Evolutionary conservation across 495 filamentous ascomycete genomes (phyloP).

Genomic region (Hypoxylon perforatum): DNA sequence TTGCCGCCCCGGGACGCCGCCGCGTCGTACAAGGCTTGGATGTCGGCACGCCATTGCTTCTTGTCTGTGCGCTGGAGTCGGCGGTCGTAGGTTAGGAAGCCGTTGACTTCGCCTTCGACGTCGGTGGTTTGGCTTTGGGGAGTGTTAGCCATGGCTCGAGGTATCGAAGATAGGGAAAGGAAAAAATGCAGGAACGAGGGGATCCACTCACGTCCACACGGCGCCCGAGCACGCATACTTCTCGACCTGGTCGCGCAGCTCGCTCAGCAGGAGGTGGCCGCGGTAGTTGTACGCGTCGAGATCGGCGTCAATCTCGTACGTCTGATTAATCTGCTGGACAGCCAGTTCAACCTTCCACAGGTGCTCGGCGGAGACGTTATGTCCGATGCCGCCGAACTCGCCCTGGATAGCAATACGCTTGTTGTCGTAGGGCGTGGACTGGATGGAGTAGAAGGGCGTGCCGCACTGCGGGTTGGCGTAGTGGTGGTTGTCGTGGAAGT

Average conservation of each 20-base stretch:
- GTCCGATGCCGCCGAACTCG: slow-evolving; percentile 74
- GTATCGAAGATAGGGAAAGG: background rate
- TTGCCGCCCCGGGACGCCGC: slow-evolving; percentile 47
- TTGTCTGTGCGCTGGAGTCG: slow-evolving; percentile 62
- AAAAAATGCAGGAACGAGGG: background rate
- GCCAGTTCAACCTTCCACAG: slow-evolving; percentile 69
- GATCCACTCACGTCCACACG: slow-evolving; percentile 46
- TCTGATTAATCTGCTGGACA: slow-evolving; percentile 68
- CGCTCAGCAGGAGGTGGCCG: slow-evolving; percentile 60
- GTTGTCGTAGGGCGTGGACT: slow-evolving; percentile 67
- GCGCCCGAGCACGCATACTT: slow-evolving; percentile 60
- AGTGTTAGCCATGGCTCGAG: slow-evolving; percentile 9
- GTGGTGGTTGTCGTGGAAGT: slow-evolving; percentile 71
- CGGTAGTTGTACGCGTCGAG: slow-evolving; percentile 75
- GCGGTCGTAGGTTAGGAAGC: slow-evolving; percentile 74
- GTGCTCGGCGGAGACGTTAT: slow-evolving; percentile 66
- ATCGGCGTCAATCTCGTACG: slow-evolving; percentile 70
- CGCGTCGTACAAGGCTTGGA: slow-evolving; percentile 67
- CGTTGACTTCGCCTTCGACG: slow-evolving; percentile 80
- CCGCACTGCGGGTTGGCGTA: slow-evolving; percentile 78
- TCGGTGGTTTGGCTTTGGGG: slow-evolving; percentile 72
- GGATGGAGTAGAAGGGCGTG: slow-evolving; percentile 68
- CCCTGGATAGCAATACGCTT: slow-evolving; percentile 73
- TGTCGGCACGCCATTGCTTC: slow-evolving; percentile 69
- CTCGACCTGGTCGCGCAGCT: slow-evolving; percentile 67